Percentiles rank a stretch among this genome's conserved stretches.
Conservation (phyloP, 2,329 filamentous ascomycete species). For the Basipetospora sp. region DNA sequence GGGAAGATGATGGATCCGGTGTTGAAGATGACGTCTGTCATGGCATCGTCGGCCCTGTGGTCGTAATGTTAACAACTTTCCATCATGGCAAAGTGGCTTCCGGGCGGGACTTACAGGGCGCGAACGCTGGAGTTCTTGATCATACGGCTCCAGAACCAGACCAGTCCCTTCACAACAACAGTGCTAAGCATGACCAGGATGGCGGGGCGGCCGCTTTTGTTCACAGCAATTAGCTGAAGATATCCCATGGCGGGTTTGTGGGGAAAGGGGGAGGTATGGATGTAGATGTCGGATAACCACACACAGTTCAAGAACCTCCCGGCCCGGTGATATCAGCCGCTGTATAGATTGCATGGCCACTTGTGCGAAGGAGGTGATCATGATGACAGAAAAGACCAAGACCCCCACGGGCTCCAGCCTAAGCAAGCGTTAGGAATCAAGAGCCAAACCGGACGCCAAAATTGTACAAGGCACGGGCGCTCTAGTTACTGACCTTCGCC, state of each 20-base stretch:
- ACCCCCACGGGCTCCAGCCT: constrained; percentile 68
- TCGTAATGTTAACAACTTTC: constrained; percentile 1
- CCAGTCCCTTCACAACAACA: constrained; percentile 65
- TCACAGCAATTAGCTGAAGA: background rate
- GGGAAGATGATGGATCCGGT: constrained; percentile 79
- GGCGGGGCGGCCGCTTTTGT: constrained; percentile 45
- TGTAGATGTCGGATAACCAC: constrained; percentile 8
- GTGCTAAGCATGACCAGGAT: constrained; percentile 70
- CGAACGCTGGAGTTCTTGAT: constrained; percentile 78
- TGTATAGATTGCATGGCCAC: constrained; percentile 57
- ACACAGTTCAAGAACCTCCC: constrained; percentile 53
- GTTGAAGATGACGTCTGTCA: constrained; percentile 79
- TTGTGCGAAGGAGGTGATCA: constrained; percentile 74
- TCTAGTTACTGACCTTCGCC: constrained; percentile 32
- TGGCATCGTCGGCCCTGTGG: constrained; percentile 37
- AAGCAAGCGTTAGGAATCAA: constrained; percentile 12
- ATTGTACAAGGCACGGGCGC: too few relatives aligned
- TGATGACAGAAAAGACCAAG: constrained; percentile 68
- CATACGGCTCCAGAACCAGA: constrained; percentile 77
- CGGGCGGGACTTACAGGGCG: constrained; percentile 41
- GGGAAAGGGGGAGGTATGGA: background rate
- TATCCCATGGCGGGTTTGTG: background rate
- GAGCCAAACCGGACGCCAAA: too few relatives aligned
- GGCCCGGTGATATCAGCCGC: constrained; percentile 45
- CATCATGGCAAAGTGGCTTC: constrained; percentile 6